phyloP scores from a whole-genome alignment of 768 basidiomycete species.

The Butyriboletus loyo region DNA sequence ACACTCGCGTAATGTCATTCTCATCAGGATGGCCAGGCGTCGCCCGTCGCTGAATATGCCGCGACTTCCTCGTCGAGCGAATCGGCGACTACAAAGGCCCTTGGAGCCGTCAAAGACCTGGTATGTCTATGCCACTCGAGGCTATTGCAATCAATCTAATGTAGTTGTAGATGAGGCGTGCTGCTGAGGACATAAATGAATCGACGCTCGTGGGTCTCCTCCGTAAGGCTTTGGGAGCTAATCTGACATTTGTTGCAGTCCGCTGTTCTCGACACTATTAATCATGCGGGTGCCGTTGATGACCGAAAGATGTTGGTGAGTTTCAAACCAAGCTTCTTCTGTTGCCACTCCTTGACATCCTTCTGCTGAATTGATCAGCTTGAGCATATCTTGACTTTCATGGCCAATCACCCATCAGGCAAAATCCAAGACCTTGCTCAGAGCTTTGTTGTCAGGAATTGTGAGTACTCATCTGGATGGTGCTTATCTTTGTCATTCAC shows the following conservation, averaged over 20 bases:
- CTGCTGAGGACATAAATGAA: conserved; percentile 30
- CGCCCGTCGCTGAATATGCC: conserved; percentile 12
- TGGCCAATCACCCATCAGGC: conserved; percentile 57
- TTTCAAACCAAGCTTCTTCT: conserved; percentile 1
- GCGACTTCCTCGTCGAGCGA: conserved; percentile 10
- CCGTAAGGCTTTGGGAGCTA: not conserved
- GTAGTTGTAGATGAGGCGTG: conserved; percentile 25
- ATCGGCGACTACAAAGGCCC: conserved; percentile 20
- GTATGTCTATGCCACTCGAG: conserved; percentile 6
- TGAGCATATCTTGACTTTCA: conserved; percentile 63
- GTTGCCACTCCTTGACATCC: not conserved
- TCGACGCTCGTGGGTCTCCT: conserved; percentile 20
- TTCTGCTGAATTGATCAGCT: conserved; percentile 43
- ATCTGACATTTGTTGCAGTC: conserved; percentile 36
- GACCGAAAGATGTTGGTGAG: conserved; percentile 75
- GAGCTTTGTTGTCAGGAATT: conserved; percentile 43
- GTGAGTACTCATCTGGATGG: conserved; percentile 40
- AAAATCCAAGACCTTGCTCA: conserved; percentile 38
- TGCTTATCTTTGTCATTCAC: not conserved
- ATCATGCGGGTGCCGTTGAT: conserved; percentile 61
- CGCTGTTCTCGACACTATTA: conserved; percentile 57
- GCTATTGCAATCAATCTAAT: not conserved
- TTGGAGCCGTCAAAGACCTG: conserved; percentile 30
- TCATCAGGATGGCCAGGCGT: conserved; percentile 8
- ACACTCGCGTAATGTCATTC: not conserved